Conservation (phyloP, 148 eudicot genomes). For the Rhododendron ferrugineum region DNA sequence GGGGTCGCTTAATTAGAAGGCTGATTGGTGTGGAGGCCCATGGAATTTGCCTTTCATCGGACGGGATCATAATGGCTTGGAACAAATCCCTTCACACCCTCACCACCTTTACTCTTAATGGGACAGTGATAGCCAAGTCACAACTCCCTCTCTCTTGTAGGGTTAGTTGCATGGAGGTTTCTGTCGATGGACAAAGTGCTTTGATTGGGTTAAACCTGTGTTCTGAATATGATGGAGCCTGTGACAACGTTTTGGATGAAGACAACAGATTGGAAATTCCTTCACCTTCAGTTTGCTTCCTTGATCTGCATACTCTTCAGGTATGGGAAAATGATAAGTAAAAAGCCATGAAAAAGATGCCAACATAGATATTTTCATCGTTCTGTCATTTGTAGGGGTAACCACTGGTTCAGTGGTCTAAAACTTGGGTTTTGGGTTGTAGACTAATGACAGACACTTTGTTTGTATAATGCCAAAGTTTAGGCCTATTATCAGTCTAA, state of each 20-base stretch:
- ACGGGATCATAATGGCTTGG: conserved; percentile 79
- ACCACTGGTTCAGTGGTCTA: neutral
- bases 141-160: conserved; percentile 57
- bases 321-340: conserved; percentile 24
- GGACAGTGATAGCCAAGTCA: conserved; percentile 53
- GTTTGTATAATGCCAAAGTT: neutral
- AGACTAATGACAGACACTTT: neutral
- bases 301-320: conserved; percentile 68
- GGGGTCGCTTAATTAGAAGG: conserved; percentile 79
- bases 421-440: neutral
- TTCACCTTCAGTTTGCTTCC: conserved; percentile 80
- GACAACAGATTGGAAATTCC: conserved; percentile 41
- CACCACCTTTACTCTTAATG: conserved; percentile 75
- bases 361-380: neutral
- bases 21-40: conserved; percentile 73
- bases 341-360: neutral
- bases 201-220: conserved; percentile 69
- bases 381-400: neutral
- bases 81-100: conserved; percentile 55
- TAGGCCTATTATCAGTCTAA: neutral
- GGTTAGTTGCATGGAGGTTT: conserved; percentile 78
- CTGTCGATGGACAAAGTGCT: conserved; percentile 75
- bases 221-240: conserved; percentile 41
- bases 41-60: conserved; percentile 63
- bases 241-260: conserved; percentile 24